phyloP scores from a whole-genome alignment of 345 rosid species.

The Arabidopsis thaliana region TAIR10.1 NC_003076.8:5200501-5201000 shows the following conservation, averaged over 20 bases:
- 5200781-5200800: background rate
- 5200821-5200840: constrained; percentile 4
- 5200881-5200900: constrained; percentile 92
- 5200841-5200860: constrained; percentile 25
- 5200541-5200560: constrained; percentile 18
- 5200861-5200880: constrained; percentile 93
- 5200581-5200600: constrained; percentile 93
- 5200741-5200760: constrained; percentile 95
- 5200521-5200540: constrained; percentile 11
- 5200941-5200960: constrained; percentile 98
- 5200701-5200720: constrained; percentile 97
- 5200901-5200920: constrained; percentile 91
- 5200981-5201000: constrained; percentile 97
- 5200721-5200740: constrained; percentile 94
- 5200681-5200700: constrained; percentile 96
- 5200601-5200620: constrained; percentile 98
- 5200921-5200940: constrained; percentile 97
- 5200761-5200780: constrained; percentile 55
- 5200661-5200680: constrained; percentile 89
- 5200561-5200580: constrained; percentile 76
- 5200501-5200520: background rate
- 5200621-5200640: constrained; percentile 92
- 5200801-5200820: constrained; percentile 15
- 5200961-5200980: constrained; percentile 97
- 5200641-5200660: constrained; percentile 88